Evolutionary conservation across 2,329 filamentous ascomycete species (phyloP).

Genomic region (Cladosporium sp.): DNA sequence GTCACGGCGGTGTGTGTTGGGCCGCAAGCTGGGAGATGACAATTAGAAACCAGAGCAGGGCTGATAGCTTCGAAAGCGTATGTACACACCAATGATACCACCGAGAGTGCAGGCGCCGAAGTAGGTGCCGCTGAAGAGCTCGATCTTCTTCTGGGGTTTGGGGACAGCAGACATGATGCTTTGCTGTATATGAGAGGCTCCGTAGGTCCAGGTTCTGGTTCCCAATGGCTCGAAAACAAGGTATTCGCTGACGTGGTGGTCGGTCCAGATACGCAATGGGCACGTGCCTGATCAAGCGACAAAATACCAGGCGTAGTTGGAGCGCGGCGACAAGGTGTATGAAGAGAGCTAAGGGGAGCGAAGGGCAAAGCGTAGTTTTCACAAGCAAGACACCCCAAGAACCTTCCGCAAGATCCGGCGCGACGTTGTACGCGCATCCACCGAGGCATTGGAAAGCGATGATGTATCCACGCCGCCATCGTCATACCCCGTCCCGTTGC

Average conservation of each 20-base stretch:
- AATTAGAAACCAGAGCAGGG: neutral
- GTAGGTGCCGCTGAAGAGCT: slow-evolving; percentile 73
- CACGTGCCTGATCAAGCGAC: too few species aligned
- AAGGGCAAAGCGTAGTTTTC: too few species aligned
- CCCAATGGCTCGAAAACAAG: too few species aligned
- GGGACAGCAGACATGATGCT: slow-evolving; percentile 3
- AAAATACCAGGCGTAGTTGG: too few species aligned
- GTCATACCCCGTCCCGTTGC: too few species aligned
- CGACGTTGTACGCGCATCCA: neutral
- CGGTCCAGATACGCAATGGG: too few species aligned
- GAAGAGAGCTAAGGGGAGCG: too few species aligned
- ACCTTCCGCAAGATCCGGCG: too few species aligned
- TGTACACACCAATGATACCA: slow-evolving; percentile 60
- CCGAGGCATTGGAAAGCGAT: neutral
- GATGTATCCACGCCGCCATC: neutral
- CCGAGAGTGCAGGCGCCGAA: slow-evolving; percentile 82
- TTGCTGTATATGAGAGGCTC: neutral
- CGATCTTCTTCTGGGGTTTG: slow-evolving; percentile 68
- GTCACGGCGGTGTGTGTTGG: slow-evolving; percentile 81
- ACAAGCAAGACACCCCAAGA: too few species aligned
- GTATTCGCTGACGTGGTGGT: too few species aligned
- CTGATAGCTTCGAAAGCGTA: neutral
- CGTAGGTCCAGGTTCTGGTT: too few species aligned
- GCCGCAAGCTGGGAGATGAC: slow-evolving; percentile 46
- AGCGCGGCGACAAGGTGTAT: too few species aligned